Conservation (phyloP, 225 moss, liverwort and hornwort genomes). For the Polytrichum commune region DNA sequence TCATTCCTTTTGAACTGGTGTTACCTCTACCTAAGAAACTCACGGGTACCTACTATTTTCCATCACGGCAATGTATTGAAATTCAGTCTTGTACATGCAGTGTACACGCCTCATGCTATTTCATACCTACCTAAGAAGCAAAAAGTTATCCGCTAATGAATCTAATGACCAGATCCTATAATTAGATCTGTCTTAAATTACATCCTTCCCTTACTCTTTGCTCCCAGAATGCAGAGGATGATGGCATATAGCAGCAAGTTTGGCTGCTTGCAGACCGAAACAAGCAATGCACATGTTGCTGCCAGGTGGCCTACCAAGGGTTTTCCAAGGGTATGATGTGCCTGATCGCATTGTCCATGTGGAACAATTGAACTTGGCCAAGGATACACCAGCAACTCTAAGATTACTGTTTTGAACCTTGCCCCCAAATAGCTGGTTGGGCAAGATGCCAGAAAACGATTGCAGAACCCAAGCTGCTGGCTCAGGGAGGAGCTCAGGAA, state of each 20-base stretch:
- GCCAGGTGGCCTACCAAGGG: conserved; percentile 5
- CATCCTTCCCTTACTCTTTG: no score
- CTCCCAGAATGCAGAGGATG: no score
- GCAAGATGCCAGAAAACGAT: no score
- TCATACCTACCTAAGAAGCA: not conserved
- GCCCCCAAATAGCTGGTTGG: no score
- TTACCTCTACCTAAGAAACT: no score
- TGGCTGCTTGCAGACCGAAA: not conserved
- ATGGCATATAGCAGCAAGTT: not conserved
- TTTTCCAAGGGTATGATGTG: not conserved
- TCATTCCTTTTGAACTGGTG: no score
- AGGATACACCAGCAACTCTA: no score
- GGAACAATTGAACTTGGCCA: no score
- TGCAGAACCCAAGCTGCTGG: no score
- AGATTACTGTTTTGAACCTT: no score
- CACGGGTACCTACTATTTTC: not conserved
- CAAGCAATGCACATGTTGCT: not conserved
- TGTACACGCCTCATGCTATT: not conserved
- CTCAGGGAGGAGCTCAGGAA: no score
- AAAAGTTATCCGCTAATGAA: not conserved
- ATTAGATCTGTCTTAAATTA: not conserved
- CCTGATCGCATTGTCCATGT: not conserved
- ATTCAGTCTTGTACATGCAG: not conserved
- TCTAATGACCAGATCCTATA: not conserved
- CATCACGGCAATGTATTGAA: not conserved